phyloP scores from a whole-genome alignment of 139 green algal species.

The Haematococcus lacustris region DNA sequence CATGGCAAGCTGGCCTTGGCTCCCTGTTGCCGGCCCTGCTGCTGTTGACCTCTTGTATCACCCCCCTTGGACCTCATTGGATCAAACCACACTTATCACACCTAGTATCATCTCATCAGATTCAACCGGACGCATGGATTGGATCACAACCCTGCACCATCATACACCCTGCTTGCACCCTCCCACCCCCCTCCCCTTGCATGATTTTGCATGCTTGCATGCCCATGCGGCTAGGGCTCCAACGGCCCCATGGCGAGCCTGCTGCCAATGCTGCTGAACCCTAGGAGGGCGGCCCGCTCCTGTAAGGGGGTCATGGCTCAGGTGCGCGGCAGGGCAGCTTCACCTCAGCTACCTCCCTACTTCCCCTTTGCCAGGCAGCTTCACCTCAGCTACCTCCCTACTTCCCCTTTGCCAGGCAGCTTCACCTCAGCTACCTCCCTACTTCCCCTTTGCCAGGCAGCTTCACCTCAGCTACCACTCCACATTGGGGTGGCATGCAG shows the following conservation, averaged over 20 bases:
- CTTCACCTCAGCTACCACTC: neutral
- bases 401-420: neutral
- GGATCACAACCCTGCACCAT: neutral
- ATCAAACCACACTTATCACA: neutral
- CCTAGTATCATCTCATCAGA: neutral
- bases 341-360: neutral
- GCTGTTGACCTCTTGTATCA: no score
- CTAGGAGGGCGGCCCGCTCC: neutral
- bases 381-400: neutral
- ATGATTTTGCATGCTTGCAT: neutral
- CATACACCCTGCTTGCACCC: neutral
- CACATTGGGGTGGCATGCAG: neutral
- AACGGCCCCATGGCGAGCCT: slow-evolving; percentile 1
- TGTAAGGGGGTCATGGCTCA: slow-evolving; percentile 9
- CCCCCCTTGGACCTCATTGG: neutral
- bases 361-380: neutral
- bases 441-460: neutral
- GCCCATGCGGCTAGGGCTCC: neutral
- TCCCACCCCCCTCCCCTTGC: neutral
- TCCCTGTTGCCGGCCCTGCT: neutral
- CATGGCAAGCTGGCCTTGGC: neutral
- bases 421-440: neutral
- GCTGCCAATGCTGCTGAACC: slow-evolving; percentile 9
- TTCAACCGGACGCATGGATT: neutral
- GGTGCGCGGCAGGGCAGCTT: neutral